phyloP scores from a whole-genome alignment of 2,329 filamentous ascomycete species.

The Trichophyton mentagrophytes region DNA sequence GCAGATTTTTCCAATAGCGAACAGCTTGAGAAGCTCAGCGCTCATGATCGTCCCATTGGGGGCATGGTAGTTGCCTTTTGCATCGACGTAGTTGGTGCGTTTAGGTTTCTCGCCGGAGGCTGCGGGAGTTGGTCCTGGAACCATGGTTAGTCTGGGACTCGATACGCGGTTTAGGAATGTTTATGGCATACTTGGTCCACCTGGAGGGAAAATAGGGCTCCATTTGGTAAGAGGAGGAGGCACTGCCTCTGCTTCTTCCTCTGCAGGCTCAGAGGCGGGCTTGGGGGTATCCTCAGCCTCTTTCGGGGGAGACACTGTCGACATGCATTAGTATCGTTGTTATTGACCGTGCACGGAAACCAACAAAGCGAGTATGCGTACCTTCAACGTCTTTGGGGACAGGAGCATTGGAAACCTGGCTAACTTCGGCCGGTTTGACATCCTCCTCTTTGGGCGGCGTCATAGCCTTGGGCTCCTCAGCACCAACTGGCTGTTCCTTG shows the following conservation, averaged over 20 bases:
- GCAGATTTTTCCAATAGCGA: conserved; percentile 7
- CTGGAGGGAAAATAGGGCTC: not conserved
- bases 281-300: not conserved
- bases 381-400: not conserved
- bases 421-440: too few species aligned
- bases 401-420: too few species aligned
- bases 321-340: not conserved
- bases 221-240: not conserved
- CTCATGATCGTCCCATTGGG: conserved; percentile 10
- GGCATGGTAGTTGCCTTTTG: conserved; percentile 6
- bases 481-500: too few species aligned
- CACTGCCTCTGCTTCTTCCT: not conserved
- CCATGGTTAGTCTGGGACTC: not conserved
- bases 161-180: not conserved
- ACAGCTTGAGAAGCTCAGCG: conserved; percentile 2
- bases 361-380: not conserved
- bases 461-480: too few species aligned
- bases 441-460: too few species aligned
- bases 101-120: not conserved
- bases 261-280: not conserved
- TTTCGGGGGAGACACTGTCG: not conserved
- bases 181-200: not conserved
- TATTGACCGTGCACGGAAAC: not conserved
- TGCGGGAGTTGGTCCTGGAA: not conserved
- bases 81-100: conserved; percentile 3